These are phyloP conservation scores for Moricandia arvensis DNA, from an alignment of 345 rosid genomes.

Conservation along the genomic window DNA sequence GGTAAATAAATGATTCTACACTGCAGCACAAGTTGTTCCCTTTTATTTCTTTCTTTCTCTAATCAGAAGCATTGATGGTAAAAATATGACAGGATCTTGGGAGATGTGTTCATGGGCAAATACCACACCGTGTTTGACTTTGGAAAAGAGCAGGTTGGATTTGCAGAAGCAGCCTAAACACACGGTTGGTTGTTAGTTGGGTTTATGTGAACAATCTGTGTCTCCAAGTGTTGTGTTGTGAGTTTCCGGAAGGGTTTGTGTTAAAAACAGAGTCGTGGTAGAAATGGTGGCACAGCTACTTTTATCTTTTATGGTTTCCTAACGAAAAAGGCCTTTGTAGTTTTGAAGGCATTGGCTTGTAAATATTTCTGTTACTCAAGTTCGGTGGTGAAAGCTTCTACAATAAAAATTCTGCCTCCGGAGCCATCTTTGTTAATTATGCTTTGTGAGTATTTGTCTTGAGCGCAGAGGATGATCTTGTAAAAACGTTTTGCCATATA, in stretches of 20 bases:
- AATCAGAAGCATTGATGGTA: neutral
- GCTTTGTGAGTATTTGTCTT: neutral
- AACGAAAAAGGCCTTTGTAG: conserved; percentile 35
- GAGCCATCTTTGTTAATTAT: conserved; percentile 3
- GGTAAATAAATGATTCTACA: conserved; percentile 42
- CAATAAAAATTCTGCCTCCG: conserved; percentile 11
- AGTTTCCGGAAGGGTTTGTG: conserved; percentile 21
- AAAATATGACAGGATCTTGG: conserved; percentile 70
- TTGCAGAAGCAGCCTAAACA: conserved; percentile 76
- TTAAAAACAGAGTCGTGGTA: conserved; percentile 26
- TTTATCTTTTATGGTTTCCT: conserved; percentile 14
- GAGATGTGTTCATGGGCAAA: conserved; percentile 91
- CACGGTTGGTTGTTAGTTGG: neutral
- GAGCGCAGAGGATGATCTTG: neutral
- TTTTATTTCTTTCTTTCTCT: neutral
- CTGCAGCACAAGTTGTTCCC: neutral
- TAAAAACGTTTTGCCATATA: neutral
- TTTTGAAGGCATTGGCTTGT: conserved; percentile 45
- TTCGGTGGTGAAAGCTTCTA: conserved; percentile 23
- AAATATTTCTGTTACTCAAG: conserved; percentile 27
- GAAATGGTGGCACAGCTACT: conserved; percentile 25
- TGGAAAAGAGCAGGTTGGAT: conserved; percentile 72
- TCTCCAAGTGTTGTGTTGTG: conserved; percentile 31
- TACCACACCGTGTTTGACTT: conserved; percentile 91
- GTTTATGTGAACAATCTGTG: conserved; percentile 21